These are phyloP conservation scores for Quillaja saponaria DNA, from an alignment of 306 rosid species.

Conservation along the genomic window DNA sequence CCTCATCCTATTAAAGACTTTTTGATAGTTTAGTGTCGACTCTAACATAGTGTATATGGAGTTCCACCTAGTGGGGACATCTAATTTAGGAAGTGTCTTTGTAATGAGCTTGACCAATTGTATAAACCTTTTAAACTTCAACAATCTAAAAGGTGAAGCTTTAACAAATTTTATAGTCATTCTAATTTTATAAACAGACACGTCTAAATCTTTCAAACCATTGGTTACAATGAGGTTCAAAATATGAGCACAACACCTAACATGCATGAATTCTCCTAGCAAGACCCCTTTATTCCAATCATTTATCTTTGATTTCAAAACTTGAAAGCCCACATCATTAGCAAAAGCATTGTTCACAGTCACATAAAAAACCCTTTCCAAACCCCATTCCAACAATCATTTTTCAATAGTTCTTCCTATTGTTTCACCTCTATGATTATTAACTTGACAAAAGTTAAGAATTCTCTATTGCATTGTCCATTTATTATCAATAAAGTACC, in stretches of 20 bases:
- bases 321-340: neutral
- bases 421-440: neutral
- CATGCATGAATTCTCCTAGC: neutral
- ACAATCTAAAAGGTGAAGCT: neutral
- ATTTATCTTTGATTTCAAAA: neutral
- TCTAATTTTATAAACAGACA: neutral
- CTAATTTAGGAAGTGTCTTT: neutral
- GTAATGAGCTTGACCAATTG: neutral
- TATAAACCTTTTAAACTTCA: neutral
- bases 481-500: too few relatives aligned
- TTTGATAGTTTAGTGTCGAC: neutral
- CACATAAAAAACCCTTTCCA: neutral
- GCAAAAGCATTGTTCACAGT: neutral
- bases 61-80: constrained; percentile 16
- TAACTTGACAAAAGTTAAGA: neutral
- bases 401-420: neutral
- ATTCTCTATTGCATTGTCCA: neutral
- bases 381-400: constrained; percentile 23
- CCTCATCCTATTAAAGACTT: neutral
- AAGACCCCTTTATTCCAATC: neutral
- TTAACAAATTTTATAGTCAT: constrained; percentile 1
- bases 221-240: neutral
- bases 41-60: neutral
- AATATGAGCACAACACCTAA: neutral
- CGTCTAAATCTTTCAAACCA: neutral